Evolutionary conservation across 2,329 filamentous ascomycete species (phyloP), one percentile per base, ranked within the genome.

Genomic region (Trichoderma aggressivum): DNA sequence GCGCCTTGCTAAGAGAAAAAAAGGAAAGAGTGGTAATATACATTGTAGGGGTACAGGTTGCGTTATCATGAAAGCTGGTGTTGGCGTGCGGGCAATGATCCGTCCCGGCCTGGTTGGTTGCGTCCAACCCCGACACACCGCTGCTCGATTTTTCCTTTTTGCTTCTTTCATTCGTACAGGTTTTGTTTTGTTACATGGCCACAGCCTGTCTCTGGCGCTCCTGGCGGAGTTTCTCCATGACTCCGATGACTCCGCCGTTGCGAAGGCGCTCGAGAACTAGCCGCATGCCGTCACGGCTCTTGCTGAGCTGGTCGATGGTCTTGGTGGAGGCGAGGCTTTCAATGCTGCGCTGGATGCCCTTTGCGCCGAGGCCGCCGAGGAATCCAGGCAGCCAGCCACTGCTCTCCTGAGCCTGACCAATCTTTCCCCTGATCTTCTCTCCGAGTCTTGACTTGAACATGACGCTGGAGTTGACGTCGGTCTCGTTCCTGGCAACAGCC

Each of bases 221-320:
- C 56, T 81, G 78, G 55, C 87, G 84, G 74, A 87, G 81, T 63
- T 86, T 83, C 78, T 90, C 88, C 39, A 90, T 79, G 34, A 89
- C 86, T 50, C 86, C 86, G 70, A 89, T 86, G 70, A 89, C 84
- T 34, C 87, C 86, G 53, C 85, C 87, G 79, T 87, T 87, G 61
- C 88, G 85, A 66, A 90, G 82, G 61, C 92, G 85, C 80, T 94
- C 91, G 26, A 96, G 85, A 10, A 96, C 92, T 47, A 94, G 88
- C 70, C 88, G 90, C 93, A 96, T 95, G 62, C 93, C 93, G 79
- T 94, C 91, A 63, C 91, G 89, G 75, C 92, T 93, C 83, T 94
- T 94, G 65, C 91, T 90, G 76, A 95, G 86, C 78, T 93, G 92
- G 76, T 92, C 91, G 74, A 91, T 88, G 6, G 93, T 94, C 78